These are phyloP conservation scores for Penicillium corylophilum DNA, from an alignment of 2,329 filamentous ascomycete species.

Conservation along the genomic window DNA sequence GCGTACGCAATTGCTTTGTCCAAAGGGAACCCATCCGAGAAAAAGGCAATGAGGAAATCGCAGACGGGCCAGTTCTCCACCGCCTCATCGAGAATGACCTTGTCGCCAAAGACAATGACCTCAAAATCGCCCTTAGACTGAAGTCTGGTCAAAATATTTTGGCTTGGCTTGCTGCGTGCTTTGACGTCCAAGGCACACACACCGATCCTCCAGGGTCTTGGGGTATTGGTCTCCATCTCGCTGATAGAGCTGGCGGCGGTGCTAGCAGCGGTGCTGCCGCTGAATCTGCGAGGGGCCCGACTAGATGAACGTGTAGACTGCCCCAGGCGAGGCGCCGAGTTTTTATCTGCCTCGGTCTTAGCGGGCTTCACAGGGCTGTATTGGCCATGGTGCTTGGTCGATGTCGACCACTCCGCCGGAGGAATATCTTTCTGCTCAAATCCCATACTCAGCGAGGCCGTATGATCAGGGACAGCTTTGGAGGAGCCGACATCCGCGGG, in stretches of 20 bases:
- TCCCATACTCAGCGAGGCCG: constrained; percentile 10
- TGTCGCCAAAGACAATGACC: constrained; percentile 96
- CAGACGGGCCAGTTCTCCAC: constrained; percentile 96
- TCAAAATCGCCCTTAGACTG: constrained; percentile 92
- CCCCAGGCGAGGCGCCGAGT: constrained; percentile 37
- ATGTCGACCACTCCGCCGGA: constrained; percentile 5
- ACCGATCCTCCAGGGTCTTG: constrained; percentile 68
- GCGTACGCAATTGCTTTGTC: constrained; percentile 97
- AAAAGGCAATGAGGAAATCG: constrained; percentile 97
- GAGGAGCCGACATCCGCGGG: constrained; percentile 41
- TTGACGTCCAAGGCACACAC: constrained; percentile 96
- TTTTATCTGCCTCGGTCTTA: constrained; percentile 26
- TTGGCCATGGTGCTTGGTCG: constrained; percentile 12
- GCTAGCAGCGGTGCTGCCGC: constrained; percentile 74
- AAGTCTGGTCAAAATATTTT: constrained; percentile 90
- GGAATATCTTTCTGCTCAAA: constrained; percentile 14
- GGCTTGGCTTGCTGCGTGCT: constrained; percentile 91
- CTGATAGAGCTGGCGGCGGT: constrained; percentile 80
- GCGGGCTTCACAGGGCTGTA: constrained; percentile 14
- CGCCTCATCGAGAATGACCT: constrained; percentile 95
- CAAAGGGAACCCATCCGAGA: constrained; percentile 93
- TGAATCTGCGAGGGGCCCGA: constrained; percentile 71
- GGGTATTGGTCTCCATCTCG: constrained; percentile 49
- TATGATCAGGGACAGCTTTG: constrained; percentile 22
- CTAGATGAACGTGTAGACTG: constrained; percentile 59